Percentiles rank a stretch among this genome's conserved stretches.
Conservation (phyloP, 352 stramenopile genomes). For the Phytophthora colocasiae region DNA sequence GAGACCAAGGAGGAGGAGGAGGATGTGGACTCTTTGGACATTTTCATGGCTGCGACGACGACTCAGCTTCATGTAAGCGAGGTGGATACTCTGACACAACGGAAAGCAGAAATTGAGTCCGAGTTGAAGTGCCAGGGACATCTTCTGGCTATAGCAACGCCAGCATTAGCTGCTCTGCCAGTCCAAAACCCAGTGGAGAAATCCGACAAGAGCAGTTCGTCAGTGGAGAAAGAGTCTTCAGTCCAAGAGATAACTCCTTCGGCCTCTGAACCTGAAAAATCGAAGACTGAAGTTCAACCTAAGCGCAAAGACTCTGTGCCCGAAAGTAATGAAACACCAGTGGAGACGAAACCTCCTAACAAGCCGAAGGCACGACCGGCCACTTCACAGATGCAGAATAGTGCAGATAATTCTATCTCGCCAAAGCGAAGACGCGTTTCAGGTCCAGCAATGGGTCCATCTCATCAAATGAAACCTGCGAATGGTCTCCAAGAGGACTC, state of each 20-base stretch:
- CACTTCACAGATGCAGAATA: conserved; percentile 2
- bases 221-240: background rate
- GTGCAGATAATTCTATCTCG: background rate
- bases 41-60: conserved; percentile 69
- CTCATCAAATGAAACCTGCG: conserved; percentile 3
- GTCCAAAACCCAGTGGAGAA: conserved; percentile 21
- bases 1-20: conserved; percentile 37
- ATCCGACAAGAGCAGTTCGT: conserved; percentile 1
- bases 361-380: conserved; percentile 7
- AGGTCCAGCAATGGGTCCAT: conserved; percentile 42
- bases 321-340: background rate
- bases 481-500: conserved; percentile 16
- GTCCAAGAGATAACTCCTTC: conserved; percentile 1
- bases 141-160: conserved; percentile 60
- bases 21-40: conserved; percentile 64
- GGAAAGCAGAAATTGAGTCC: conserved; percentile 40
- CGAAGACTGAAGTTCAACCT: background rate
- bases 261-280: background rate
- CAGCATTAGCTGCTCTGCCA: conserved; percentile 46
- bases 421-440: conserved; percentile 51
- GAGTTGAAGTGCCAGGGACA: conserved; percentile 58
- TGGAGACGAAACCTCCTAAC: conserved; percentile 3
- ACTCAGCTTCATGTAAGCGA: conserved; percentile 55
- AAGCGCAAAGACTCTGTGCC: conserved; percentile 3
- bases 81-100: conserved; percentile 28